phyloP scores from a whole-genome alignment of 164 flowering plant genomes.

The Taxillus chinensis region DNA sequence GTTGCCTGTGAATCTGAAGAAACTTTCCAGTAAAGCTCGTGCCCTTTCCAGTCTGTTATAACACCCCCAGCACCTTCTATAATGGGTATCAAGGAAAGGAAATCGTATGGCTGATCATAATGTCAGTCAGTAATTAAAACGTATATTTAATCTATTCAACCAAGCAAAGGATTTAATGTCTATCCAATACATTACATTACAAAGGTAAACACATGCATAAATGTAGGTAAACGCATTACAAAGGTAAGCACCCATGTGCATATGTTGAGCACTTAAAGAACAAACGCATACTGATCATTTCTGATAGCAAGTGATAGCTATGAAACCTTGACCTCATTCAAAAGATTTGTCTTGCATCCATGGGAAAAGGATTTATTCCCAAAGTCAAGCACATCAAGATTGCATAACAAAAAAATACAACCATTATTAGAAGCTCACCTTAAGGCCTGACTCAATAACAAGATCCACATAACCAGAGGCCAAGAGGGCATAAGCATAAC shows the following conservation, averaged over 20 bases:
- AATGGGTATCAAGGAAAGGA: constrained; percentile 82
- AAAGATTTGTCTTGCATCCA: no score
- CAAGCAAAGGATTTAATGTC: neutral
- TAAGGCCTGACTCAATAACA: constrained; percentile 90
- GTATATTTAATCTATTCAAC: no score
- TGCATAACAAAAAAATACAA: neutral
- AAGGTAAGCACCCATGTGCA: no score
- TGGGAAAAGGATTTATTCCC: no score
- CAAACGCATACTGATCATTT: no score
- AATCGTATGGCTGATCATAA: constrained; percentile 77
- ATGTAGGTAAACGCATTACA: no score
- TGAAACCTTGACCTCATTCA: no score
- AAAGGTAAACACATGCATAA: no score
- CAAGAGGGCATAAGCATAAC: constrained; percentile 95
- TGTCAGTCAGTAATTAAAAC: neutral
- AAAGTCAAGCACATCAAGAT: neutral
- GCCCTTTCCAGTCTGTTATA: constrained; percentile 91
- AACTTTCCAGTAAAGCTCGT: constrained; percentile 67
- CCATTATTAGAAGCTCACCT: constrained; percentile 33
- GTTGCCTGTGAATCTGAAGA: constrained; percentile 55
- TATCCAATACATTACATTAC: neutral
- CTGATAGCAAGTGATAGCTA: no score
- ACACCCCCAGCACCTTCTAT: constrained; percentile 93
- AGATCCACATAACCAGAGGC: constrained; percentile 95
- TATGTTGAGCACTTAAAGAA: no score